Percentiles rank a stretch among this genome's conserved stretches.
phyloP scores from a whole-genome alignment of 352 stramenopile species.

The Salisapilia sapeloensis region DNA sequence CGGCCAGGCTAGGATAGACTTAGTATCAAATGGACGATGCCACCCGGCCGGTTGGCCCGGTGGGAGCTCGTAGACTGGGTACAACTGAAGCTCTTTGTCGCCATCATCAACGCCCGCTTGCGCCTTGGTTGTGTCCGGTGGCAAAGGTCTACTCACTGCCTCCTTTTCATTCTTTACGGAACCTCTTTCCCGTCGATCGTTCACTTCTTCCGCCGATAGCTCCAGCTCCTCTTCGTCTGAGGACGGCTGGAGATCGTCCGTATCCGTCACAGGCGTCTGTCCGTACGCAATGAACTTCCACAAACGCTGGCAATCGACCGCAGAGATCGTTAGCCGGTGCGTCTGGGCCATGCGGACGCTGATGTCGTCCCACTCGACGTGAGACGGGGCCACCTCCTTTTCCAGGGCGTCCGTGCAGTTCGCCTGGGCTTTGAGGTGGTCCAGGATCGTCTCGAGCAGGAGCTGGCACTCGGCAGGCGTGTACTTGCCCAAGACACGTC shows the following conservation, averaged over 20 bases:
- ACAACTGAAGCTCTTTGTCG: constrained; percentile 8
- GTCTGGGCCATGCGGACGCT: constrained; percentile 14
- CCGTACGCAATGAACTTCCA: constrained; percentile 71
- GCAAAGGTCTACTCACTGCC: neutral
- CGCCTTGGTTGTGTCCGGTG: too few species aligned
- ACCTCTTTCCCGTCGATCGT: constrained; percentile 3
- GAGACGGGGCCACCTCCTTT: constrained; percentile 13
- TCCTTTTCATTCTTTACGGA: constrained; percentile 1
- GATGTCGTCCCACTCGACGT: constrained; percentile 31
- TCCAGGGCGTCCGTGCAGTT: constrained; percentile 17
- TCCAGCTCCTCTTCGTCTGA: constrained; percentile 40
- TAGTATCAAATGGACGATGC: constrained; percentile 19
- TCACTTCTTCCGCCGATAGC: constrained; percentile 9
- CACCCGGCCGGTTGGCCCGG: constrained; percentile 13
- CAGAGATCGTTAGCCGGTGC: constrained; percentile 14
- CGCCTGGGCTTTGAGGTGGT: constrained; percentile 32
- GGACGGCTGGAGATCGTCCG: constrained; percentile 12
- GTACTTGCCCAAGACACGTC: constrained; percentile 22
- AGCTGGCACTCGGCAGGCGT: constrained; percentile 25
- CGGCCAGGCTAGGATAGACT: constrained; percentile 21
- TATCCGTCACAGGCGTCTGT: constrained; percentile 2
- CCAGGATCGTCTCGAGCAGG: constrained; percentile 33
- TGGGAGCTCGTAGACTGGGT: constrained; percentile 27
- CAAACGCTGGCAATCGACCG: constrained; percentile 26
- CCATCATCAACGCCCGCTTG: neutral